These are phyloP conservation scores for Lumnitzera littorea DNA, from an alignment of 345 rosid genomes.

Conservation along the genomic window DNA sequence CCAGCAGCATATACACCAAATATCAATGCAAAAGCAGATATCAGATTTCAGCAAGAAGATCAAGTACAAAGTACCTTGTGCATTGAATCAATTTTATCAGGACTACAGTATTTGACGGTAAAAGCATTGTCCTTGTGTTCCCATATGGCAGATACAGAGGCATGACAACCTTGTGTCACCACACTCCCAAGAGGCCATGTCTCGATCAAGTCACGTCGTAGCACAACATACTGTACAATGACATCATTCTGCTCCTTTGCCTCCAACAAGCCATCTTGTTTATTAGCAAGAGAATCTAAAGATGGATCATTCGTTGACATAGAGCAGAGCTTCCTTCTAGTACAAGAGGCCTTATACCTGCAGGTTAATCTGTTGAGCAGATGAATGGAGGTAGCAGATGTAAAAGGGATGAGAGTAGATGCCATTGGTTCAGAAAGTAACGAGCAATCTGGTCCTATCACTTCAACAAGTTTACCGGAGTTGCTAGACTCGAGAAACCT, in stretches of 20 bases:
- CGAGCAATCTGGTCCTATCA: too few species aligned
- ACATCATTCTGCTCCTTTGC: constrained; percentile 30
- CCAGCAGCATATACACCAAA: background rate
- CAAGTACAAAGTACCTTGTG: constrained; percentile 47
- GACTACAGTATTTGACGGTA: constrained; percentile 60
- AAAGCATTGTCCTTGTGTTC: constrained; percentile 52
- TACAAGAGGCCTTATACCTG: too few species aligned
- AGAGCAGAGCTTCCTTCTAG: too few species aligned
- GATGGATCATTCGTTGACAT: too few species aligned
- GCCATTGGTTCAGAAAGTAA: too few species aligned
- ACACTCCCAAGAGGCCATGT: constrained; percentile 92
- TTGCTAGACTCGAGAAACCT: too few species aligned
- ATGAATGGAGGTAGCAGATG: too few species aligned
- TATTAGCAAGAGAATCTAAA: too few species aligned
- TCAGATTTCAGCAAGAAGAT: background rate
- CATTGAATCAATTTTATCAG: constrained; percentile 64
- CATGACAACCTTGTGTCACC: constrained; percentile 94
- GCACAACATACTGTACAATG: constrained; percentile 73
- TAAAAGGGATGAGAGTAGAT: too few species aligned
- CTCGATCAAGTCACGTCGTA: constrained; percentile 81
- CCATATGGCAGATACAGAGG: constrained; percentile 84
- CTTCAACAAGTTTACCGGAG: too few species aligned
- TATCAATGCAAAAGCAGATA: background rate
- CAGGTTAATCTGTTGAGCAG: too few species aligned
- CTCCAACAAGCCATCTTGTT: background rate